These are phyloP conservation scores for Suillus brevipes DNA, from an alignment of 768 basidiomycete species.

Conservation along the genomic window DNA sequence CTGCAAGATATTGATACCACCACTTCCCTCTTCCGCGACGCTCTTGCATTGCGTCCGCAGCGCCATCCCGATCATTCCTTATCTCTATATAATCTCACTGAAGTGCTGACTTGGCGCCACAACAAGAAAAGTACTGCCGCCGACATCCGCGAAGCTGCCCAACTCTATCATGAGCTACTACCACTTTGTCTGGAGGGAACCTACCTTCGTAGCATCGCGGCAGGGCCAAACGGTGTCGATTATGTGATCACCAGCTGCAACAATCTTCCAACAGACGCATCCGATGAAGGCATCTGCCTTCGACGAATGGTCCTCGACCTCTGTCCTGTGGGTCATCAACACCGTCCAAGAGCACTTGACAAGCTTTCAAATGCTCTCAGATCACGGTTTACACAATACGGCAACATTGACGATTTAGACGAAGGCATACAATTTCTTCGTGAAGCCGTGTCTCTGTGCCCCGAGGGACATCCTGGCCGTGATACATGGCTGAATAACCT, in stretches of 20 bases:
- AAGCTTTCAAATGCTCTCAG: background rate
- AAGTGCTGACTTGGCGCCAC: background rate
- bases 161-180: too few species aligned
- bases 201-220: background rate
- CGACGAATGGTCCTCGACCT: background rate
- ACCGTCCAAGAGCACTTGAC: background rate
- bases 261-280: background rate
- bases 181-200: background rate
- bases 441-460: background rate
- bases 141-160: background rate
- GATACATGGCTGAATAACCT: background rate
- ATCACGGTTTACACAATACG: background rate
- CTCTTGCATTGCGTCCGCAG: background rate
- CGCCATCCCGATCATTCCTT: background rate
- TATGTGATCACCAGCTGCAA: background rate
- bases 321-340: background rate
- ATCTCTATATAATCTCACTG: background rate
- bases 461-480: background rate
- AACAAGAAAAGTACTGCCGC: background rate
- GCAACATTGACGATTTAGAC: background rate
- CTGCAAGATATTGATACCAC: background rate
- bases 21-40: background rate
- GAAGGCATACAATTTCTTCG: background rate
- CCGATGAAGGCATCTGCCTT: background rate
- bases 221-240: background rate